Evolutionary conservation across 176 grass and related monocot species (phyloP).

Genomic region (Cenchrus fungigraminus): DNA sequence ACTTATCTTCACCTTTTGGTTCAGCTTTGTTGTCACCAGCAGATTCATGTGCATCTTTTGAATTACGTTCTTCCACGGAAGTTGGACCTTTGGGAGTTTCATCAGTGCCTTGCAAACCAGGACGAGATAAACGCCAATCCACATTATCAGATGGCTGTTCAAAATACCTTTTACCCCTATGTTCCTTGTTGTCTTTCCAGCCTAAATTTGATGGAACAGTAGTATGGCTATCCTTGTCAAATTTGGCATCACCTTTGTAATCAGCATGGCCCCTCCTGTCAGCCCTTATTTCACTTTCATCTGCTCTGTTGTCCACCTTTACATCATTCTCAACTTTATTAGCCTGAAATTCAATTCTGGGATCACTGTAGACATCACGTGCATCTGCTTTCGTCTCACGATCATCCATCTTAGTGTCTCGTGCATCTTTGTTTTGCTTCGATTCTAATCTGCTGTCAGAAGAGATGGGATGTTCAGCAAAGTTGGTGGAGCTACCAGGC

Average conservation of each 20-base stretch:
- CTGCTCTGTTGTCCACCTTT: constrained; percentile 50
- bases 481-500: constrained; percentile 51
- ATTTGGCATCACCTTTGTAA: constrained; percentile 55
- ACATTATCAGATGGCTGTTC: constrained; percentile 49
- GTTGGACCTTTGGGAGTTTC: constrained; percentile 54
- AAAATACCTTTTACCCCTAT: constrained; percentile 61
- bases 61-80: constrained; percentile 38
- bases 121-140: constrained; percentile 51
- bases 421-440: constrained; percentile 59
- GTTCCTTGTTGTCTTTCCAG: constrained; percentile 72
- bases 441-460: constrained; percentile 67
- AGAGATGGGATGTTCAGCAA: constrained; percentile 42
- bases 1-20: constrained; percentile 62
- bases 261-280: constrained; percentile 56
- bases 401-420: constrained; percentile 57
- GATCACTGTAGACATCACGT: constrained; percentile 42
- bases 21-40: constrained; percentile 71
- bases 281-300: constrained; percentile 61
- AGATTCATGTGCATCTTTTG: constrained; percentile 61
- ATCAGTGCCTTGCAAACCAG: constrained; percentile 55
- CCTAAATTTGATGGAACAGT: constrained; percentile 47
- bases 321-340: constrained; percentile 67
- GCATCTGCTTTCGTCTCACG: constrained; percentile 56
- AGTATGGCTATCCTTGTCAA: constrained; percentile 62
- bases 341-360: constrained; percentile 51